Conservation (phyloP, 179 eudicot species). For the Nepenthes alata region DNA sequence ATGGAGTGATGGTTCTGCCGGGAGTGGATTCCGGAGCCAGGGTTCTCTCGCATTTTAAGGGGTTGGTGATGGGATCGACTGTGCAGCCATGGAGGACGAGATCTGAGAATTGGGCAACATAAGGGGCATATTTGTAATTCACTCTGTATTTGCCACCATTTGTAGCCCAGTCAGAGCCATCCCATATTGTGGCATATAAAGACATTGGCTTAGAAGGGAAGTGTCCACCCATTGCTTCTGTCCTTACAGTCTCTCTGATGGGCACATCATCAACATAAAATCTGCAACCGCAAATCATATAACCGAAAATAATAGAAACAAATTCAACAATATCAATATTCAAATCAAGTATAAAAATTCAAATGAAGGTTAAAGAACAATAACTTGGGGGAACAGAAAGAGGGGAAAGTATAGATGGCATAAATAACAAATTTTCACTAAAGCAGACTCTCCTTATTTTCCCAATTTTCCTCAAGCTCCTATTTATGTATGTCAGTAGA, state of each 20-base stretch:
- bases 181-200: slow-evolving; percentile 87
- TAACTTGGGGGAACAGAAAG: too few relatives aligned
- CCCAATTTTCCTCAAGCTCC: too few relatives aligned
- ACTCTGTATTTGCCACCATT: slow-evolving; percentile 80
- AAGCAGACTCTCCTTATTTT: too few relatives aligned
- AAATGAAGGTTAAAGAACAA: too few relatives aligned
- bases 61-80: slow-evolving; percentile 49
- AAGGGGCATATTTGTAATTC: slow-evolving; percentile 79
- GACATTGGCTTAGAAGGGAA: slow-evolving; percentile 97
- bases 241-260: slow-evolving; percentile 68
- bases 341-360: not conserved
- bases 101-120: slow-evolving; percentile 57
- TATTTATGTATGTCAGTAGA: not conserved
- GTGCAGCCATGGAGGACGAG: slow-evolving; percentile 81
- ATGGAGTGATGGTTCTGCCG: slow-evolving; percentile 18
- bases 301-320: not conserved
- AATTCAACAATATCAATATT: not conserved
- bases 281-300: slow-evolving; percentile 26
- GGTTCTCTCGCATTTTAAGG: slow-evolving; percentile 31
- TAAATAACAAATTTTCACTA: too few relatives aligned
- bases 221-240: slow-evolving; percentile 57
- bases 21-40: slow-evolving; percentile 19
- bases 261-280: slow-evolving; percentile 81
- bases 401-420: too few relatives aligned
- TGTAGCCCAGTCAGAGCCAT: slow-evolving; percentile 94